phyloP scores from a whole-genome alignment of 768 basidiomycete genomes.

The Crassisporium funariophilum region DNA sequence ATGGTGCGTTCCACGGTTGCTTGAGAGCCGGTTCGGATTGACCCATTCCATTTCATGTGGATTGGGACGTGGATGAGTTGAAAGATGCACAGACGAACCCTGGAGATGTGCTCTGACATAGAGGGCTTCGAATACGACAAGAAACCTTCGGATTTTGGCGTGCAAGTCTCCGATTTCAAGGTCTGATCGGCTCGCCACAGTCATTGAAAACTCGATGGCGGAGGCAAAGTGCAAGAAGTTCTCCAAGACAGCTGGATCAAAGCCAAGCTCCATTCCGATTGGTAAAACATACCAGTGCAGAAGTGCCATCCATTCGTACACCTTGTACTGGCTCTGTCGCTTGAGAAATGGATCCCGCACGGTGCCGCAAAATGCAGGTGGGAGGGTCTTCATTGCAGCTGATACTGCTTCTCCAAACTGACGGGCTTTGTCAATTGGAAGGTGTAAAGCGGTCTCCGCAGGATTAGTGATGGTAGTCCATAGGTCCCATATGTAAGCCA shows the following conservation, averaged over 20 bases:
- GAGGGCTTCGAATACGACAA: slow-evolving; percentile 24
- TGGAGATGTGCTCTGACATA: slow-evolving; percentile 30
- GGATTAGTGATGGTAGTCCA: slow-evolving; percentile 24
- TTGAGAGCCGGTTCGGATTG: slow-evolving; percentile 33
- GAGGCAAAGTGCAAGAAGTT: slow-evolving; percentile 30
- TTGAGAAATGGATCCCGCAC: slow-evolving; percentile 31
- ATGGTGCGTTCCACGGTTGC: slow-evolving; percentile 29
- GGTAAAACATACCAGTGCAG: slow-evolving; percentile 38
- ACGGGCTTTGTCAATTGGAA: slow-evolving; percentile 14
- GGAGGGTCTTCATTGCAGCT: slow-evolving; percentile 28
- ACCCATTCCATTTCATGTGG: slow-evolving; percentile 38
- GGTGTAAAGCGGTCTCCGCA: slow-evolving; percentile 19
- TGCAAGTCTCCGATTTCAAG: slow-evolving; percentile 23
- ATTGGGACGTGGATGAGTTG: slow-evolving; percentile 35
- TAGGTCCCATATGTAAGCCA: slow-evolving; percentile 31
- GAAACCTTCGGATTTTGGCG: slow-evolving; percentile 23
- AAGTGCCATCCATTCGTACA: slow-evolving; percentile 38
- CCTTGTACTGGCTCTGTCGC: slow-evolving; percentile 37
- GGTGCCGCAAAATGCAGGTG: slow-evolving; percentile 34
- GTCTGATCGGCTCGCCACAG: slow-evolving; percentile 15
- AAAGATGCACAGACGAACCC: slow-evolving; percentile 31
- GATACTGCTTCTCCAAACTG: slow-evolving; percentile 23
- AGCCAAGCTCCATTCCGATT: slow-evolving; percentile 31
- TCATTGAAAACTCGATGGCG: slow-evolving; percentile 33
- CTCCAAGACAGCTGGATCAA: slow-evolving; percentile 21